Evolutionary conservation across 75 land plant genomes (phyloP), one percentile per base, ranked within the genome.

Genomic region (Cunninghamia lanceolata): DNA sequence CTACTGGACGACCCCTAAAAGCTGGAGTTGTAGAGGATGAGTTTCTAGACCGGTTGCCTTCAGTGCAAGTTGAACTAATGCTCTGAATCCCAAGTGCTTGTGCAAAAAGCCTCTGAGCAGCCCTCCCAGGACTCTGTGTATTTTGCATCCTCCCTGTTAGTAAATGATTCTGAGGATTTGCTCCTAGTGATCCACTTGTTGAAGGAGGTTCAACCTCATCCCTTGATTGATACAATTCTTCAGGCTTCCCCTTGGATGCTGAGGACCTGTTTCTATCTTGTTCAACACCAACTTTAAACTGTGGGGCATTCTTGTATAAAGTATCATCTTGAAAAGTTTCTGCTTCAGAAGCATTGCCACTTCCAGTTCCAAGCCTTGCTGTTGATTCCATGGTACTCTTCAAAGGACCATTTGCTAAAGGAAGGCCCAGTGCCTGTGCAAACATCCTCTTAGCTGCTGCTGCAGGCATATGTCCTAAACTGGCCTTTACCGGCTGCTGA

Each of bases 371-470:
- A 80, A 45, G 52, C 34, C 47, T 80, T 43, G 32, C 32, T 43
- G 47, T 80, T 80, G 32, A 43, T n/a, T 80, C 82, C 3, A n/a
- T 38, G 21, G 32, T 40, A 80, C 21, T n/a, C 46, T 80, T 80
- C 9, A 39, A 71, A 42, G 86, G 14, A 11, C 54, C 45, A 82
- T 81, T 78, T 86, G 63, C 38, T 78, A 85, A 47, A 15, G 87
- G 84, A 73, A 92, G 38, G n/a, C 99, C 99, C 85, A 96, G 76
- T 3, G 99, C 99, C 82, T 96, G 90, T 71, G 98, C 94, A 92
- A 97, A 96, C 91, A 97, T 91, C 73, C 98, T 91, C 87, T 89
- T 94, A 45, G 99, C 98, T 81, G 98, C 96, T 87, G 90, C 95
- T 19, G 86, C 50, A 76, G 91, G 92, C 66, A 87, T 88, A 34